These are phyloP conservation scores for Microcos paniculata DNA, from an alignment of 345 rosid species.

Conservation along the genomic window DNA sequence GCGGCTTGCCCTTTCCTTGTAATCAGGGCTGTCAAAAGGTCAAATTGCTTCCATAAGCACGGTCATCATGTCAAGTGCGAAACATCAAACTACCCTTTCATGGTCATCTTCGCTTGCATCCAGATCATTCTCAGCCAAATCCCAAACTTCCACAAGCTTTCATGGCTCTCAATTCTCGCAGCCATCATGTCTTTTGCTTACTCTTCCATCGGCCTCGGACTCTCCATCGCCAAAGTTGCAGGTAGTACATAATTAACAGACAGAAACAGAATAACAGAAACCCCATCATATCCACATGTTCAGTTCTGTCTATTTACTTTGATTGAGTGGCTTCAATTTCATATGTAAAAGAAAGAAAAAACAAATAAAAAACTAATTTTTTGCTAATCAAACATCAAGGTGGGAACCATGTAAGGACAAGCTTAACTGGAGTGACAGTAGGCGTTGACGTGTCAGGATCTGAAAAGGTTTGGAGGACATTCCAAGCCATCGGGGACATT, in stretches of 20 bases:
- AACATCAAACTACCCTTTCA: slow-evolving; percentile 56
- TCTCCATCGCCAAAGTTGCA: slow-evolving; percentile 61
- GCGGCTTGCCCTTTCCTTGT: neutral
- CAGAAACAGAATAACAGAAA: neutral
- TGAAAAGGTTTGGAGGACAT: slow-evolving; percentile 77
- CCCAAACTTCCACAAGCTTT: slow-evolving; percentile 80
- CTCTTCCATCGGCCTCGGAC: slow-evolving; percentile 71
- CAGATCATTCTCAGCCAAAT: slow-evolving; percentile 81
- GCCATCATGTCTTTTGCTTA: slow-evolving; percentile 90
- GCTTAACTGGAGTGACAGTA: slow-evolving; percentile 51
- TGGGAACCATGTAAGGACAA: slow-evolving; percentile 40
- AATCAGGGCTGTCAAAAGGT: slow-evolving; percentile 71
- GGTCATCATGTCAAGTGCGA: slow-evolving; percentile 61
- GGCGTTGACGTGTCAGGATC: slow-evolving; percentile 69
- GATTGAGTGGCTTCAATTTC: neutral
- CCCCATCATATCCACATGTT: neutral
- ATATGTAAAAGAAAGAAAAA: neutral
- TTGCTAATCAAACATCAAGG: slow-evolving; percentile 2
- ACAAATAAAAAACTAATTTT: neutral
- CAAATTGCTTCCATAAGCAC: slow-evolving; percentile 70
- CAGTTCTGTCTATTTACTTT: neutral
- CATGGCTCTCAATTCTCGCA: slow-evolving; percentile 83
- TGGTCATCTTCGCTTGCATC: slow-evolving; percentile 65
- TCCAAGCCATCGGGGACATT: slow-evolving; percentile 76
- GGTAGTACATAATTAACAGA: slow-evolving; percentile 22